Conservation (phyloP, 768 basidiomycete genomes). For the Mrakia hoshinonis region DNA sequence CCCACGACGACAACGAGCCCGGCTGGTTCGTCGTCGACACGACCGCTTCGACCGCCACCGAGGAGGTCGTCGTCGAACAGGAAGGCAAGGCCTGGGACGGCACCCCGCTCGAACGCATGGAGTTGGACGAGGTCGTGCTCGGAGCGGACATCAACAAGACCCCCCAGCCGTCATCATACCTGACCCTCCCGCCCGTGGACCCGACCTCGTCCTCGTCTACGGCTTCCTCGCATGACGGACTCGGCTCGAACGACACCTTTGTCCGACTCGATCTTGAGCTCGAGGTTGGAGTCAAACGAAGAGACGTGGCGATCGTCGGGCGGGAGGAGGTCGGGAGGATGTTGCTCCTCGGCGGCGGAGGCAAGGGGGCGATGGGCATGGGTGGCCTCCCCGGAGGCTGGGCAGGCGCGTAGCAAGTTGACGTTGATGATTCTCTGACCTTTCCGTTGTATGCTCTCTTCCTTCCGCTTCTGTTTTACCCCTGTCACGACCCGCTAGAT, state of each 20-base stretch:
- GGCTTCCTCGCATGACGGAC: neutral
- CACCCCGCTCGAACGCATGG: constrained; percentile 20
- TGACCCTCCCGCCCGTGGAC: neutral
- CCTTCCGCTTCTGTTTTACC: too few species aligned
- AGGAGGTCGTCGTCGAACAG: neutral
- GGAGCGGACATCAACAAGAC: neutral
- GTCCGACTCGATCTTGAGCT: constrained; percentile 25
- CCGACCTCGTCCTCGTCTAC: neutral
- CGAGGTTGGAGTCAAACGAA: constrained; percentile 10
- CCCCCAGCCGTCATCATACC: neutral
- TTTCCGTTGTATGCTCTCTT: too few species aligned
- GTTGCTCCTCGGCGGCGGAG: neutral
- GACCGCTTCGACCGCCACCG: neutral
- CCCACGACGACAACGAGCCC: neutral
- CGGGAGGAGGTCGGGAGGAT: constrained; percentile 14
- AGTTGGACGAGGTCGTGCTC: constrained; percentile 25
- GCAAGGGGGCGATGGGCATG: neutral
- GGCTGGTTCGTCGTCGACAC: constrained; percentile 26
- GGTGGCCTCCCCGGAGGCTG: too few species aligned
- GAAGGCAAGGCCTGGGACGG: constrained; percentile 26
- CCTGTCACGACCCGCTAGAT: too few species aligned
- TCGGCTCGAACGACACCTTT: neutral
- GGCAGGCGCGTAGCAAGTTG: too few species aligned
- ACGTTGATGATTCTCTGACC: too few species aligned
- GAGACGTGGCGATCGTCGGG: constrained; percentile 7